Evolutionary conservation across 768 basidiomycete species (phyloP).

Genomic region (Russula earlei): DNA sequence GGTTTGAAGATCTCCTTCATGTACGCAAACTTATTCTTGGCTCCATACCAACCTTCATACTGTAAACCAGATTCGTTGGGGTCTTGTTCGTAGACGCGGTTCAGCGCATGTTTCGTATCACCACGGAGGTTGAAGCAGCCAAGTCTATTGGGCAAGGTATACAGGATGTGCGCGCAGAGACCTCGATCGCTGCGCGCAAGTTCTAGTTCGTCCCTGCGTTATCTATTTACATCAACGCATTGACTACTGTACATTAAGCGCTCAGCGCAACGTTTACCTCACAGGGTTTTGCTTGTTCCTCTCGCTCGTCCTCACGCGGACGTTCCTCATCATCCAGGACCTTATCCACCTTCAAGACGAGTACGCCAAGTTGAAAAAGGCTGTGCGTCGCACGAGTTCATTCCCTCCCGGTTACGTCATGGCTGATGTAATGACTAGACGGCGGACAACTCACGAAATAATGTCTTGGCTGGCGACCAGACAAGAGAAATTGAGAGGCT

Average conservation of each 20-base stretch:
- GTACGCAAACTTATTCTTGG: constrained; percentile 28
- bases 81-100: constrained; percentile 87
- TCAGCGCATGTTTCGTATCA: constrained; percentile 83
- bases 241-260: constrained; percentile 31
- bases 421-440: constrained; percentile 23
- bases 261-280: constrained; percentile 86
- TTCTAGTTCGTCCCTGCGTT: constrained; percentile 60
- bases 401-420: background rate
- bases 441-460: constrained; percentile 27
- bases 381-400: constrained; percentile 20
- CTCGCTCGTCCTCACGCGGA: constrained; percentile 86
- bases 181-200: constrained; percentile 83
- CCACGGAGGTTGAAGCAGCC: constrained; percentile 59
- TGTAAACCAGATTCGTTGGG: constrained; percentile 54
- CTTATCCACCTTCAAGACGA: constrained; percentile 86
- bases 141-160: constrained; percentile 42
- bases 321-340: constrained; percentile 87
- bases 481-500: constrained; percentile 54
- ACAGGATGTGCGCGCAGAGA: constrained; percentile 67
- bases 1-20: constrained; percentile 93
- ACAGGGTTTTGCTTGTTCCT: constrained; percentile 94
- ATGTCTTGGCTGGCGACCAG: constrained; percentile 30
- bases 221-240: background rate
- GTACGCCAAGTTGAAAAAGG: constrained; percentile 71
- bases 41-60: background rate